Percentiles rank a stretch among this genome's conserved stretches.
Evolutionary conservation across 1,284 basidiomycete genomes (phyloP).

Genomic region (Veloboletus limbatus): DNA sequence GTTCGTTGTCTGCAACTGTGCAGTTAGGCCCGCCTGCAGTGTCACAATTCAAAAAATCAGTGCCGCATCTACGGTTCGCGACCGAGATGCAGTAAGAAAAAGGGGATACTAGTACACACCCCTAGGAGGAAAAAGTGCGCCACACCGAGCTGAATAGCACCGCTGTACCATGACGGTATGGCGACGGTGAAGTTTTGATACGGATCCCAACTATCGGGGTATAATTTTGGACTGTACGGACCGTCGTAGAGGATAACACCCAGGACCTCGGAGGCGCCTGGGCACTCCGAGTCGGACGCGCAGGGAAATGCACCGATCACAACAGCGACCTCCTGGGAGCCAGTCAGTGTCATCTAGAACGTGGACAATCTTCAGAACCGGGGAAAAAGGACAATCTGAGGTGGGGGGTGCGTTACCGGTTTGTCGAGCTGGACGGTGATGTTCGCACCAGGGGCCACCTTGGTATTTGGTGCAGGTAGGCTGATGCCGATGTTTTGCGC

Average conservation of each 20-base stretch:
- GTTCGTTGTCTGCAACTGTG: slow-evolving; percentile 2
- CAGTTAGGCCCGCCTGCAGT: slow-evolving; percentile 4
- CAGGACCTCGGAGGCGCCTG: slow-evolving; percentile 31
- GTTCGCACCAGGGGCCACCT: slow-evolving; percentile 35
- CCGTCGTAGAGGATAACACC: slow-evolving; percentile 43
- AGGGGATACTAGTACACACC: slow-evolving; percentile 1
- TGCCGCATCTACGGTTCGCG: not conserved
- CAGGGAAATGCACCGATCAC: slow-evolving; percentile 43
- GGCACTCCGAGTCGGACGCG: slow-evolving; percentile 1
- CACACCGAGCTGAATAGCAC: slow-evolving; percentile 43
- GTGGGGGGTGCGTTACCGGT: slow-evolving; percentile 36
- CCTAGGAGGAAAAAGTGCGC: slow-evolving; percentile 14
- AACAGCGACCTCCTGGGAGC: slow-evolving; percentile 37
- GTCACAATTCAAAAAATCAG: not conserved
- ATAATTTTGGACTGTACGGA: slow-evolving; percentile 37
- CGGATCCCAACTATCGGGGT: slow-evolving; percentile 27
- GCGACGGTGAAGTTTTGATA: slow-evolving; percentile 52
- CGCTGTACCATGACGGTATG: slow-evolving; percentile 39
- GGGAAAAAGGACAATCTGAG: not conserved
- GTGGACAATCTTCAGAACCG: slow-evolving; percentile 7
- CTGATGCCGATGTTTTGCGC: slow-evolving; percentile 44
- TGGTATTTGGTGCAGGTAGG: slow-evolving; percentile 34
- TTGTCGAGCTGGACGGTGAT: slow-evolving; percentile 44
- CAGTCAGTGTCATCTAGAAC: slow-evolving; percentile 18
- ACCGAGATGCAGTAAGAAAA: not conserved